Evolutionary conservation across 352 stramenopile species (phyloP), one percentile per base, ranked within the genome.

Genomic region (Pythium rhizo-oryzae): DNA sequence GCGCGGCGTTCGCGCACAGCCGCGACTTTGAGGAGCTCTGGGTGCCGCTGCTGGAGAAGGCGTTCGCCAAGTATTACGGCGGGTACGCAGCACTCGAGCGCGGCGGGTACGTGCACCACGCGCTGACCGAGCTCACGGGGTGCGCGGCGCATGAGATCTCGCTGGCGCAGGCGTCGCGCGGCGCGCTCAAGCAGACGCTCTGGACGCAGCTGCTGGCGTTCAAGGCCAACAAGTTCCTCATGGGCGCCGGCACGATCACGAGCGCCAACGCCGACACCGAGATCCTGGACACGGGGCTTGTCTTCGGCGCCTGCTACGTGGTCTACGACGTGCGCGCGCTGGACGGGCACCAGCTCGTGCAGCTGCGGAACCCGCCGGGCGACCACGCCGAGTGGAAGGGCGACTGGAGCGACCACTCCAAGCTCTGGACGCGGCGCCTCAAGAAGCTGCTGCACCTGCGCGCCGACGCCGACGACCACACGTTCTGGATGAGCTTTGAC

Each of bases 401-500:
- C 23, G 93, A 98, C 74, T 98, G 94, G 94, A 96, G 90, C 67
- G 91, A 98, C 79, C 72, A 75, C 59, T 98, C 91, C 24, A 76
- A 81, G 47, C 83, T 97, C 33, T 98, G 94, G 94, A 98, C 85
- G 66, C 90, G 89, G 8, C 80, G 91, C 3, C 80, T 97, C 15
- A 94, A 93, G 67, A 87, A 90, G 56, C 86, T 91, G 50, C 75
- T 98, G 19, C 65, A 72, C 6, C 80, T 83, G 67, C 76, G 61
- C 3, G 74, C 85, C 13, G 79, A 96, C 54, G 80, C 74, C 35
- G 82, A 91, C 52, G 90, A 98, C 72, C 97, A 97, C 67, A 97
- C 90, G 47, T 98, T 98, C 74, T 98, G 89, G 90, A 98, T 98
- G 90, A 93, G 87, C 70, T 98, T 98, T 78, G 90, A 98, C 74